Evolutionary conservation across 306 rosid species (phyloP).

Genomic region (Acacia confusa): DNA sequence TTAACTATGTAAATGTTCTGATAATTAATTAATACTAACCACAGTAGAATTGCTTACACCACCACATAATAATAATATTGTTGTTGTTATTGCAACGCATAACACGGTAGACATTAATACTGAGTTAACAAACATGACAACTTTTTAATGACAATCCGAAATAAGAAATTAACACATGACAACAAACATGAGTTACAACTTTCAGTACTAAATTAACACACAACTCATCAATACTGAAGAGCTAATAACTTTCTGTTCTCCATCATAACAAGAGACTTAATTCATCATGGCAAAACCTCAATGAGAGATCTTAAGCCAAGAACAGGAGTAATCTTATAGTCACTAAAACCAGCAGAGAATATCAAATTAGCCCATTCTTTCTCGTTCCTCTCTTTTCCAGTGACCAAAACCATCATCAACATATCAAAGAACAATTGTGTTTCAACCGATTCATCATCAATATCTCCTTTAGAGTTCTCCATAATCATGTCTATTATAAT

Average conservation of each 20-base stretch:
- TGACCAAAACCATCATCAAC: conserved; percentile 24
- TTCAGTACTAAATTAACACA: background rate
- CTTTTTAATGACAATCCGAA: too few species aligned
- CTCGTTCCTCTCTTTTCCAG: conserved; percentile 32
- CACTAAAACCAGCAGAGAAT: conserved; percentile 29
- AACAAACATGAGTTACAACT: too few species aligned
- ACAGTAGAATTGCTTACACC: background rate
- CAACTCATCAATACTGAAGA: background rate
- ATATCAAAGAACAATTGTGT: conserved; percentile 20
- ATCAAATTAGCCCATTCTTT: conserved; percentile 34
- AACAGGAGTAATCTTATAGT: conserved; percentile 26
- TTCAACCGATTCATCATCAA: background rate
- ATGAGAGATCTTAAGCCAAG: conserved; percentile 41
- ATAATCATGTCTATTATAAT: background rate
- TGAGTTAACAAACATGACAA: too few species aligned
- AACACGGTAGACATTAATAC: too few species aligned
- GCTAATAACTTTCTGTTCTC: background rate
- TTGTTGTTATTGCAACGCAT: background rate
- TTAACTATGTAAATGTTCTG: background rate
- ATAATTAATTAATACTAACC: background rate
- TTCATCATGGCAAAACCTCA: conserved; percentile 16
- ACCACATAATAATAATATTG: background rate
- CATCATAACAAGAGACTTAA: background rate
- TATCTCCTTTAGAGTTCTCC: background rate
- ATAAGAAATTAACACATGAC: background rate